Evolutionary conservation across 345 rosid genomes (phyloP).

Genomic region (Eutrema yunnanense): DNA sequence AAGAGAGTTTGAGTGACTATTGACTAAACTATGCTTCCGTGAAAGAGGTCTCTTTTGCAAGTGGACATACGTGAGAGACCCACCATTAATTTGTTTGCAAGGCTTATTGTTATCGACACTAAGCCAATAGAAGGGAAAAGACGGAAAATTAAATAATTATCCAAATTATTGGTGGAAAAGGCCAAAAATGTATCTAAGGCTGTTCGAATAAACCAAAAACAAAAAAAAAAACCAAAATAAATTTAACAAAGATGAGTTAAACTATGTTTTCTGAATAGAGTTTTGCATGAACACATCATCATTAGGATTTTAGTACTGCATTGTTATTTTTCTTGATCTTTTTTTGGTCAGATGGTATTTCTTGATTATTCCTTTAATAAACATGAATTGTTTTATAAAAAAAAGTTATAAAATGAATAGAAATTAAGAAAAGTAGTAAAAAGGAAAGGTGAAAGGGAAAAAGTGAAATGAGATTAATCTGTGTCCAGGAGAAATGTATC

Average conservation of each 20-base stretch:
- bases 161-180: background rate
- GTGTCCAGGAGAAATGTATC: conserved; percentile 24
- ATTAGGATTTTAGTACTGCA: background rate
- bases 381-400: background rate
- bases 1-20: conserved; percentile 14
- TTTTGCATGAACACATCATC: background rate
- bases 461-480: background rate
- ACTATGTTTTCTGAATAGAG: background rate
- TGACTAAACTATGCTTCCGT: conserved; percentile 17
- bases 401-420: background rate
- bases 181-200: background rate
- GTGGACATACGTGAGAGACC: conserved; percentile 9
- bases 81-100: conserved; percentile 1
- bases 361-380: background rate
- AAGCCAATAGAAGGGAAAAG: background rate
- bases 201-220: background rate
- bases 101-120: background rate
- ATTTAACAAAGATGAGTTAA: background rate
- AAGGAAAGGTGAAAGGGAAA: background rate
- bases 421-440: background rate
- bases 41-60: conserved; percentile 23
- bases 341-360: background rate
- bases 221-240: background rate
- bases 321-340: background rate
- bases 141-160: background rate